phyloP scores from a whole-genome alignment of 768 basidiomycete species.

The Exidia glandulosa region DNA sequence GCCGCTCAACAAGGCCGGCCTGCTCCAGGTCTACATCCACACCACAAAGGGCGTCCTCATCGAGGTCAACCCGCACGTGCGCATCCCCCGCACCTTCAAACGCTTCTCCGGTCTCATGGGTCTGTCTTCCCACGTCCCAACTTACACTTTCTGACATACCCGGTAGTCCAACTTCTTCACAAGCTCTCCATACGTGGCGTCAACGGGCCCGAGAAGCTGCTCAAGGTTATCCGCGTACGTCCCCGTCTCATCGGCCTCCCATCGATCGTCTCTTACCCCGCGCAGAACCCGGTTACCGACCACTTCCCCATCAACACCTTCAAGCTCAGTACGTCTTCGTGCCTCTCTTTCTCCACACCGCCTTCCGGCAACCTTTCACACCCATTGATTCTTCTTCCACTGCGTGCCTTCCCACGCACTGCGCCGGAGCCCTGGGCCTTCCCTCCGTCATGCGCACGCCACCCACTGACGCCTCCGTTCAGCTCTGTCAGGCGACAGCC shows the following conservation, averaged over 20 bases:
- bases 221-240: slow-evolving; percentile 89
- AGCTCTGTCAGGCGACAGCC: slow-evolving; percentile 91
- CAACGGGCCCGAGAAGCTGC: slow-evolving; percentile 90
- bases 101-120: slow-evolving; percentile 98
- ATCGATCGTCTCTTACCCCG: too few relatives aligned
- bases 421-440: too few relatives aligned
- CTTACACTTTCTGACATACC: background rate
- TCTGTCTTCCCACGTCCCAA: slow-evolving; percentile 23
- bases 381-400: too few relatives aligned
- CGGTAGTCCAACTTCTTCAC: slow-evolving; percentile 87
- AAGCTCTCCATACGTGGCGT: slow-evolving; percentile 92
- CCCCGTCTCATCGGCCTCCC: background rate
- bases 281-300: slow-evolving; percentile 93
- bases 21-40: slow-evolving; percentile 96
- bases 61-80: slow-evolving; percentile 95
- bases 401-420: too few relatives aligned
- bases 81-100: slow-evolving; percentile 97
- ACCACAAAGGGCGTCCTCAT: slow-evolving; percentile 93
- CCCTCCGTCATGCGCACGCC: too few relatives aligned
- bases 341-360: too few relatives aligned
- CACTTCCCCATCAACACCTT: slow-evolving; percentile 91
- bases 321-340: slow-evolving; percentile 70
- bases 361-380: too few relatives aligned
- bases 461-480: background rate
- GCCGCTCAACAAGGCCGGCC: slow-evolving; percentile 92